Percentiles rank a stretch among this genome's conserved stretches.
These are phyloP conservation scores for Backusella morwellensis DNA, from an alignment of 192 early-diverging fungal genomes.

Conservation along the genomic window DNA sequence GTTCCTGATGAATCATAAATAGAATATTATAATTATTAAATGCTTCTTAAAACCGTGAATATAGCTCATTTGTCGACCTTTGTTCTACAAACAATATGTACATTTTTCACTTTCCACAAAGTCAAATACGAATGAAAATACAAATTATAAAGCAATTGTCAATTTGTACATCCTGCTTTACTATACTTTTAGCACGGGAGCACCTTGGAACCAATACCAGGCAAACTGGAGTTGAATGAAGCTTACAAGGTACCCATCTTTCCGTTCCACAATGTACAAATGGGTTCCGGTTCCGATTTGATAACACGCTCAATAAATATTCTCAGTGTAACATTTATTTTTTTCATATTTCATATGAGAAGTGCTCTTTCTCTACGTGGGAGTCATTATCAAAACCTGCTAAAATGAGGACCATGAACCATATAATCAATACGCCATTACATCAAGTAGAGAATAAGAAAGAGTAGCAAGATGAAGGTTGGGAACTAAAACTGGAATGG, in stretches of 20 bases:
- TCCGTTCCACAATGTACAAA: not conserved
- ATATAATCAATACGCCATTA: not conserved
- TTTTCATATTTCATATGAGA: not conserved
- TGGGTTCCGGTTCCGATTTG: constrained; percentile 7
- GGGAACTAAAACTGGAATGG: not conserved
- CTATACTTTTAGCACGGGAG: not conserved
- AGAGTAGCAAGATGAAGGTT: not conserved
- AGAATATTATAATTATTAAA: not conserved
- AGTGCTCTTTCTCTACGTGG: not conserved
- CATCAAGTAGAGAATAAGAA: not conserved
- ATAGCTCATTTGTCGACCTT: not conserved
- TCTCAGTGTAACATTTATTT: not conserved
- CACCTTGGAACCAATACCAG: not conserved
- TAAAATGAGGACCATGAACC: not conserved
- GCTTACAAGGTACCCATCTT: not conserved
- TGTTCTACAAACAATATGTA: not conserved
- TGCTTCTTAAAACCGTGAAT: not conserved
- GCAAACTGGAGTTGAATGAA: not conserved
- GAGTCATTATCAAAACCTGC: not conserved
- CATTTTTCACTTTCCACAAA: not conserved
- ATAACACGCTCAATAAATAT: not conserved
- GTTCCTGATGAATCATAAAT: not conserved
- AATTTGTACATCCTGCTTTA: not conserved
- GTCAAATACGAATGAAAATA: not conserved
- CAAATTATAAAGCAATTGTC: not conserved